phyloP scores from a whole-genome alignment of 2,329 filamentous ascomycete species.

The Alternaria arborescens region DNA sequence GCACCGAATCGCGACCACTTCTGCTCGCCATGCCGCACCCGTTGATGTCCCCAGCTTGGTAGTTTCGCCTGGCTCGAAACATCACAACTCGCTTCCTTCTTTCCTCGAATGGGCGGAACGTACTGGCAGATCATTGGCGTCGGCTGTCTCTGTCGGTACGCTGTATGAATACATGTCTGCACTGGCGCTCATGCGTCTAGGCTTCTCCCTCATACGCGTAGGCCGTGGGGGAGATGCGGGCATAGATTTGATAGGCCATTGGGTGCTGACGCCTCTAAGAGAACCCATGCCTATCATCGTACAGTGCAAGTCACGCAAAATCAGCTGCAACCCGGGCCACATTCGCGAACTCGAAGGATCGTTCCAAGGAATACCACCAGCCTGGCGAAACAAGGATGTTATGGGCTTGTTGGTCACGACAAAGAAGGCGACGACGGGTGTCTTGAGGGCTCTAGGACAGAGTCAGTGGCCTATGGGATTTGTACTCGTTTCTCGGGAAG shows the following conservation, averaged over 20 bases:
- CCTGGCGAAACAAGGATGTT: conserved; percentile 71
- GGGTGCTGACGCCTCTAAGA: conserved; percentile 60
- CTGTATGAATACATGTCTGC: conserved; percentile 78
- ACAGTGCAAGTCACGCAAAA: conserved; percentile 74
- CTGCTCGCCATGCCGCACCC: conserved; percentile 31
- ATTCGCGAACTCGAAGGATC: conserved; percentile 83
- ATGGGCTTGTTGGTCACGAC: conserved; percentile 76
- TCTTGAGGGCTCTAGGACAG: conserved; percentile 73
- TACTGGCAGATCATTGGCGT: conserved; percentile 62
- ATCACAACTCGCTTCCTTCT: conserved; percentile 70
- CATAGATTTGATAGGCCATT: conserved; percentile 77
- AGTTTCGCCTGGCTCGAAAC: conserved; percentile 41
- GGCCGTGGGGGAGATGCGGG: conserved; percentile 74
- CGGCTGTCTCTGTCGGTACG: conserved; percentile 74
- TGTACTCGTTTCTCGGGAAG: conserved; percentile 67
- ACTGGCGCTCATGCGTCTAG: conserved; percentile 64
- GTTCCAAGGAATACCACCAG: conserved; percentile 74
- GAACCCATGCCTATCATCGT: conserved; percentile 57
- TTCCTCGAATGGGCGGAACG: conserved; percentile 72
- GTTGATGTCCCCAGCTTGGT: conserved; percentile 40
- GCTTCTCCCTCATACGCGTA: conserved; percentile 71
- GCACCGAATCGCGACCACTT: conserved; percentile 41
- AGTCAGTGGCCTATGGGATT: conserved; percentile 77
- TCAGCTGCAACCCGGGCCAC: conserved; percentile 62
- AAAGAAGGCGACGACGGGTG: conserved; percentile 77